These are phyloP conservation scores for Termitomyces titanicus DNA, from an alignment of 768 basidiomycete species.

Conservation along the genomic window DNA sequence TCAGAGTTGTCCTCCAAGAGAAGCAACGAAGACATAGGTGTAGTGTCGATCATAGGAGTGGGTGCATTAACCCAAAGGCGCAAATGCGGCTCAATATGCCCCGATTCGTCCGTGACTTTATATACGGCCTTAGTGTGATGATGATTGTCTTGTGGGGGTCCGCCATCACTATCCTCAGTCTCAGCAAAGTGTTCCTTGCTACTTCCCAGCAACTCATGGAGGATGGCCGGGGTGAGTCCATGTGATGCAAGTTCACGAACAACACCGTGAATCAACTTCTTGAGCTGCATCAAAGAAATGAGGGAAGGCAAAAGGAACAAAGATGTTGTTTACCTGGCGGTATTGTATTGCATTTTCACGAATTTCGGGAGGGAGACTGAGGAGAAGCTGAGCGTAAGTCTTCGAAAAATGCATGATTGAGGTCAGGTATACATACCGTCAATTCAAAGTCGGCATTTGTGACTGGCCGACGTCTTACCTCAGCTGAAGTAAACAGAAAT, in stretches of 20 bases:
- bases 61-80: slow-evolving; percentile 42
- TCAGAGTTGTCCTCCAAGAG: slow-evolving; percentile 9
- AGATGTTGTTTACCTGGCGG: slow-evolving; percentile 48
- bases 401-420: slow-evolving; percentile 70
- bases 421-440: not conserved
- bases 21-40: slow-evolving; percentile 6
- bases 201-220: slow-evolving; percentile 38
- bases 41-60: slow-evolving; percentile 3
- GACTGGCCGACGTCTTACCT: slow-evolving; percentile 1
- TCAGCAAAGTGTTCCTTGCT: slow-evolving; percentile 5
- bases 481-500: not conserved
- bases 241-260: slow-evolving; percentile 73
- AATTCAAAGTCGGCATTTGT: not conserved
- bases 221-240: slow-evolving; percentile 51
- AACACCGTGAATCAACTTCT: slow-evolving; percentile 84
- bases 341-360: slow-evolving; percentile 81
- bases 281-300: slow-evolving; percentile 51
- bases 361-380: slow-evolving; percentile 72
- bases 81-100: slow-evolving; percentile 54
- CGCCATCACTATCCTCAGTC: slow-evolving; percentile 20
- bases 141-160: not conserved
- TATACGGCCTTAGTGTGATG: slow-evolving; percentile 41
- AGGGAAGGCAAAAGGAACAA: not conserved
- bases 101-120: slow-evolving; percentile 47
- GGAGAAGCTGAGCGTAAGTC: slow-evolving; percentile 58